Evolutionary conservation across 345 rosid genomes (phyloP), one percentile per base, ranked within the genome.

Genomic region (Orychophragmus violaceus): DNA sequence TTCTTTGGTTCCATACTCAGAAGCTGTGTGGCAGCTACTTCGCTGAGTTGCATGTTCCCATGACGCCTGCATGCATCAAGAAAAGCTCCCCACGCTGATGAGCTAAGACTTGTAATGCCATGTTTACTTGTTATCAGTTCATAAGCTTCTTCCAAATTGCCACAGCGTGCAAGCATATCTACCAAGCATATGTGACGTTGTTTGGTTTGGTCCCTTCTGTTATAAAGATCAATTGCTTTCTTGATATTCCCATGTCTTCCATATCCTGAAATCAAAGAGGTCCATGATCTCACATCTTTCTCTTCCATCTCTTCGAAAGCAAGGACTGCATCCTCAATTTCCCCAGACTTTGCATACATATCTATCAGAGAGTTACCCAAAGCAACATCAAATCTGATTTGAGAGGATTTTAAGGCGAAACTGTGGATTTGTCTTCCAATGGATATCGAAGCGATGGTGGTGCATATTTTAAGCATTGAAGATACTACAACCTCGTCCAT

Each of bases 331-430:
- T 87, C 88, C 42, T 67, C 59, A 18, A 87, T 78, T 61, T 82
- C 82, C 42, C 95, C 97, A 57, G 79, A 84, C 80, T 90, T 90
- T 48, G 88, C 82, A 48, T 87, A 87, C 97, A 87, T 84, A 66
- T 87, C 85, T 58, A 90, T 79, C 58, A 87, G 77, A 24, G 91
- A 84, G 80, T 87, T 87, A 50, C 87, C 74, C 58, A 85, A 68
- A 3, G 76, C 78, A 60, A 72, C 69, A 77, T 82, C 93, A 41
- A 74, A 74, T 50, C 63, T 69, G 17, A 83, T 53, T 27, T 77
- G 81, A 51, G 60, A 75, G 52, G 62, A 76, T 59, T 90, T 88
- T 18, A 83, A 25, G 37, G 82, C 77, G 19, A 82, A 67, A 57
- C 85, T 78, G 76, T 86, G 91, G 19, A 88, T 68, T 71, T 91